Percentiles rank a stretch among this genome's conserved stretches.
Conservation (phyloP, 1,139 yeast species). For the Pichia sp. region DNA sequence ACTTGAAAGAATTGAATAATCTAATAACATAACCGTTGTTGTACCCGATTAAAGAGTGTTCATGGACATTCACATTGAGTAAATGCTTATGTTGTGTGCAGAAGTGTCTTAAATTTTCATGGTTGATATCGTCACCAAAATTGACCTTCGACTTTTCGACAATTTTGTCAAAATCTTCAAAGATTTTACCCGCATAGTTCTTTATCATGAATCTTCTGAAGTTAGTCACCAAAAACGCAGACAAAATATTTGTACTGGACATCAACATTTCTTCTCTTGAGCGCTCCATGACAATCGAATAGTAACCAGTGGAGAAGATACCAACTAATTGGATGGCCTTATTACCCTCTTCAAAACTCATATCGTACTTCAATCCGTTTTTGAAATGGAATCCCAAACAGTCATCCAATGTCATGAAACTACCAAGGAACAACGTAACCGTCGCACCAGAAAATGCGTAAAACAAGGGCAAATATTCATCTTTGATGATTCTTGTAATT, state of each 20-base stretch:
- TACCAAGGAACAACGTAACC: too few relatives aligned
- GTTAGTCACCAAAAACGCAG: conserved; percentile 3
- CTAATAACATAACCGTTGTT: conserved; percentile 12
- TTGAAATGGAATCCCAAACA: conserved; percentile 17
- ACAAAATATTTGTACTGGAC: conserved; percentile 1
- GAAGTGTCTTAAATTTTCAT: conserved; percentile 6
- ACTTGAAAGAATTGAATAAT: conserved; percentile 14
- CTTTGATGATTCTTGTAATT: conserved; percentile 10
- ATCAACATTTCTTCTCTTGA: background rate
- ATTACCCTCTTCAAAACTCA: conserved; percentile 10
- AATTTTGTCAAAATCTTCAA: conserved; percentile 12
- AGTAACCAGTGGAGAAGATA: conserved; percentile 16
- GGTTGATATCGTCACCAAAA: conserved; percentile 3
- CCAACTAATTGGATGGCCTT: conserved; percentile 13
- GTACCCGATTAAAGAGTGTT: conserved; percentile 6
- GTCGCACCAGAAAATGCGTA: background rate
- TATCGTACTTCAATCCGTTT: conserved; percentile 11
- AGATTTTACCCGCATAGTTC: background rate
- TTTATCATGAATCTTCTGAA: conserved; percentile 8
- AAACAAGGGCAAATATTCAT: conserved; percentile 10
- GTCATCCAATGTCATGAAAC: conserved; percentile 11
- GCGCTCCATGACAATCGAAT: conserved; percentile 14
- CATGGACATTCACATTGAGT: background rate
- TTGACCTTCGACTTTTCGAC: conserved; percentile 9
- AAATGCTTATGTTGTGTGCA: conserved; percentile 3